Conservation (phyloP, 768 basidiomycete genomes). For the Amanita exitialis region DNA sequence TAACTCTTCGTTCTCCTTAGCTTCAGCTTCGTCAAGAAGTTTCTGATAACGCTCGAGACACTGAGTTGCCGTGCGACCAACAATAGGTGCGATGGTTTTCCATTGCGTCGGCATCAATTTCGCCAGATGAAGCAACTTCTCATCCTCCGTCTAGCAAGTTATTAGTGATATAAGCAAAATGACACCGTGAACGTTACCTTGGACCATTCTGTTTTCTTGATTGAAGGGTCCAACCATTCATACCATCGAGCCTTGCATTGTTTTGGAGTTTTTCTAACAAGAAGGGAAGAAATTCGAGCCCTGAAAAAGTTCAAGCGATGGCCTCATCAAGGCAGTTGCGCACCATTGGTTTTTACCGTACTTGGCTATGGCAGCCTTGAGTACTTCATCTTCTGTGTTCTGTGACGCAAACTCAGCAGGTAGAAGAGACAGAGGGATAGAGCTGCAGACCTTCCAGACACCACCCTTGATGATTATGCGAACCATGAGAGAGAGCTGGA, state of each 20-base stretch:
- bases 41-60: conserved; percentile 98
- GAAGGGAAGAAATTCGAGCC: conserved; percentile 96
- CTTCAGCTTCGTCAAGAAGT: conserved; percentile 93
- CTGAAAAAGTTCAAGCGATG: conserved; percentile 23
- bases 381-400: conserved; percentile 97
- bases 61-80: conserved; percentile 95
- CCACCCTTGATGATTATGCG: conserved; percentile 91
- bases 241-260: conserved; percentile 99
- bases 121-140: conserved; percentile 94
- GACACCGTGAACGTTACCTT: conserved; percentile 48
- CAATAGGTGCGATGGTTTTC: conserved; percentile 98
- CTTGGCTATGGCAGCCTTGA: conserved; percentile 98
- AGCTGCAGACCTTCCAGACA: conserved; percentile 65
- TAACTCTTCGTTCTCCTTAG: conserved; percentile 91
- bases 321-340: conserved; percentile 8
- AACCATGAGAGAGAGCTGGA: conserved; percentile 47
- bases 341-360: conserved; percentile 96
- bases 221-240: conserved; percentile 98
- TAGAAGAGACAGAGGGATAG: conserved; percentile 6
- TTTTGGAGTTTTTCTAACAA: conserved; percentile 97
- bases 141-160: conserved; percentile 76
- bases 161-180: not conserved
- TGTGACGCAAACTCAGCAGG: conserved; percentile 17
- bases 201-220: conserved; percentile 99
- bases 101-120: conserved; percentile 99